These are phyloP conservation scores for Mortierella sp. DNA, from an alignment of 371 early-diverging fungal genomes.

Conservation along the genomic window DNA sequence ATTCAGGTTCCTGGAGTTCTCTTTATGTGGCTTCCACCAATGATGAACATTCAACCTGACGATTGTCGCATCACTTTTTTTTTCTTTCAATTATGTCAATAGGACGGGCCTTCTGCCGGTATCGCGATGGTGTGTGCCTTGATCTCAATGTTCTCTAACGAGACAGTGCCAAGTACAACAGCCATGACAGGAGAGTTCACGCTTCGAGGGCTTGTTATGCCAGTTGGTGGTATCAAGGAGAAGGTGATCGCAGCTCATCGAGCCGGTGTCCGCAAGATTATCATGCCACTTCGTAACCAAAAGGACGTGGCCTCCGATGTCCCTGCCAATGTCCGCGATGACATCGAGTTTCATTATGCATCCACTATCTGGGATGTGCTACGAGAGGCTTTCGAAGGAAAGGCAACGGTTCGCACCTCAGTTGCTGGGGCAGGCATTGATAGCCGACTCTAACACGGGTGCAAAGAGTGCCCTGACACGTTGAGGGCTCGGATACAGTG, in stretches of 20 bases:
- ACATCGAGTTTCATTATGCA: slow-evolving; percentile 78
- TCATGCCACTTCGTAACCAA: slow-evolving; percentile 67
- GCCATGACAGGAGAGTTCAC: slow-evolving; percentile 92
- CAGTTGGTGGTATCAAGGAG: slow-evolving; percentile 89
- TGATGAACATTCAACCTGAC: too few species aligned
- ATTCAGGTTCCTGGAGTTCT: too few species aligned
- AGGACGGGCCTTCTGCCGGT: slow-evolving; percentile 81
- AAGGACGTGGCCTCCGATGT: slow-evolving; percentile 74
- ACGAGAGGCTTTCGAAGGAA: slow-evolving; percentile 62
- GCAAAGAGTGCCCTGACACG: too few species aligned
- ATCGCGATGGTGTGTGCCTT: slow-evolving; percentile 80
- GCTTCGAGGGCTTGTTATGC: slow-evolving; percentile 82
- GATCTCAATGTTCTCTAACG: slow-evolving; percentile 76
- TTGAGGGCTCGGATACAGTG: too few species aligned
- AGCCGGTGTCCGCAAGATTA: slow-evolving; percentile 74
- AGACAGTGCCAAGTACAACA: slow-evolving; percentile 64
- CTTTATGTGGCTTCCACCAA: too few species aligned
- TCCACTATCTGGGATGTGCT: slow-evolving; percentile 77
- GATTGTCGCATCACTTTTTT: too few species aligned
- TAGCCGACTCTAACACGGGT: slow-evolving; percentile 38
- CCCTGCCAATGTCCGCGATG: slow-evolving; percentile 68
- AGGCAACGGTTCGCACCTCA: slow-evolving; percentile 23
- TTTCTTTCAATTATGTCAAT: neutral
- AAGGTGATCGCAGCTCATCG: slow-evolving; percentile 89
- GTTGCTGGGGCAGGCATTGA: slow-evolving; percentile 28